These are phyloP conservation scores for Clarkia xantiana DNA, from an alignment of 345 rosid species.

Conservation along the genomic window DNA sequence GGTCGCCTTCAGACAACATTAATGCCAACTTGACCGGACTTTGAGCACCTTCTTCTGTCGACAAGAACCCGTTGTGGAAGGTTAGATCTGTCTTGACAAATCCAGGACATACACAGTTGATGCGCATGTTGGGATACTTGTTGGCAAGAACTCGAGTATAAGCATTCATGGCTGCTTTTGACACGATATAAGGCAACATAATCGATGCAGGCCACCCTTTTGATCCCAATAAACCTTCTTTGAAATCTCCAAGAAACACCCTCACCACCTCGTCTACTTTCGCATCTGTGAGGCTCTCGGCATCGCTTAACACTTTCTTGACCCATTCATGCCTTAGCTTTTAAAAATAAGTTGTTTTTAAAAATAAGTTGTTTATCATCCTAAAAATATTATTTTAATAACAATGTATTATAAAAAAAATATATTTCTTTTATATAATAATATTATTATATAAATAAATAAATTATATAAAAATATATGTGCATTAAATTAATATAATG, in stretches of 20 bases:
- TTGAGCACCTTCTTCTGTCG: slow-evolving; percentile 33
- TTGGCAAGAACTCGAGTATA: slow-evolving; percentile 34
- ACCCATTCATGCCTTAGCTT: slow-evolving; percentile 8
- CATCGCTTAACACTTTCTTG: slow-evolving; percentile 7
- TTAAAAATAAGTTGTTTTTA: too few species aligned
- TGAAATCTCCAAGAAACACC: slow-evolving; percentile 3
- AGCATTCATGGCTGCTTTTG: slow-evolving; percentile 33
- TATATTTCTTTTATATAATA: too few species aligned
- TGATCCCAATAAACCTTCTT: slow-evolving; percentile 1
- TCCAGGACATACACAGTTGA: slow-evolving; percentile 45
- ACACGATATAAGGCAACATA: slow-evolving; percentile 20
- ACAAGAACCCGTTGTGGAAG: slow-evolving; percentile 17
- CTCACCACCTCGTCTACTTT: slow-evolving; percentile 7
- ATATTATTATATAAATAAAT: too few species aligned
- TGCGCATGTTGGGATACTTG: slow-evolving; percentile 14
- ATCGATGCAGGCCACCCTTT: slow-evolving; percentile 17
- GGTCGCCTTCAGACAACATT: slow-evolving; percentile 22
- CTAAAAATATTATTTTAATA: too few species aligned
- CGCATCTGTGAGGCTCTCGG: slow-evolving; percentile 5
- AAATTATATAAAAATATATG: too few species aligned
- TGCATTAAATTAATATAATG: too few species aligned
- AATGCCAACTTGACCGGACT: slow-evolving; percentile 25
- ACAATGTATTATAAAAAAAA: too few species aligned
- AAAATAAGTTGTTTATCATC: too few species aligned
- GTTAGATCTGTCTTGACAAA: slow-evolving; percentile 30